Conservation (phyloP, 1,284 basidiomycete species). For the Apiotrichum siamense region DNA sequence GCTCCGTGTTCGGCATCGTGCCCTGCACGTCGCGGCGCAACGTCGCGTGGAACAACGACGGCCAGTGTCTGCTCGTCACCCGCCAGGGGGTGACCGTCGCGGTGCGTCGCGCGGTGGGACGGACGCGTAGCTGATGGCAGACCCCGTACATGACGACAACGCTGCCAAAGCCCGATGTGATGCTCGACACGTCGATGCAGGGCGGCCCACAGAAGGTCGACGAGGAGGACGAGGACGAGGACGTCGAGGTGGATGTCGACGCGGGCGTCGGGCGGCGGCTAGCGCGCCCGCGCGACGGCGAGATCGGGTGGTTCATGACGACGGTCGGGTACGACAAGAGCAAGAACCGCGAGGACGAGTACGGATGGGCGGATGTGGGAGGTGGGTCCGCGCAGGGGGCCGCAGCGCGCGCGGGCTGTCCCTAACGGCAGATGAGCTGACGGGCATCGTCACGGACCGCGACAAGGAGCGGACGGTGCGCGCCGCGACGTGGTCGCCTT, state of each 20-base stretch:
- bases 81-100: slow-evolving; percentile 25
- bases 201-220: slow-evolving; percentile 4
- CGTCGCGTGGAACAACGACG: slow-evolving; percentile 38
- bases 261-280: background rate
- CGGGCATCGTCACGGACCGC: slow-evolving; percentile 16
- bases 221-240: slow-evolving; percentile 10
- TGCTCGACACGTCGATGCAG: slow-evolving; percentile 19
- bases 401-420: background rate
- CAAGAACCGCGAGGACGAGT: slow-evolving; percentile 12
- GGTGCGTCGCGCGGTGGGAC: background rate
- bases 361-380: slow-evolving; percentile 14
- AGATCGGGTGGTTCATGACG: slow-evolving; percentile 32
- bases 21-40: slow-evolving; percentile 10
- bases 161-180: slow-evolving; percentile 23
- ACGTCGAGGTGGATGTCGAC: slow-evolving; percentile 6
- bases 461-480: slow-evolving; percentile 25
- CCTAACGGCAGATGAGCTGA: slow-evolving; percentile 26
- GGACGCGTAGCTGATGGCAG: slow-evolving; percentile 11
- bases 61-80: slow-evolving; percentile 34
- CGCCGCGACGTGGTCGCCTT: slow-evolving; percentile 38
- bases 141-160: slow-evolving; percentile 32
- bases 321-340: slow-evolving; percentile 18
- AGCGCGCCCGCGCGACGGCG: slow-evolving; percentile 23
- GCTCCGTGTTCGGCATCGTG: slow-evolving; percentile 2
- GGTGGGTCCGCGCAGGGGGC: background rate